Evolutionary conservation across 495 filamentous ascomycete species (phyloP).

Genomic region (Penicillium dipodomyicola): DNA sequence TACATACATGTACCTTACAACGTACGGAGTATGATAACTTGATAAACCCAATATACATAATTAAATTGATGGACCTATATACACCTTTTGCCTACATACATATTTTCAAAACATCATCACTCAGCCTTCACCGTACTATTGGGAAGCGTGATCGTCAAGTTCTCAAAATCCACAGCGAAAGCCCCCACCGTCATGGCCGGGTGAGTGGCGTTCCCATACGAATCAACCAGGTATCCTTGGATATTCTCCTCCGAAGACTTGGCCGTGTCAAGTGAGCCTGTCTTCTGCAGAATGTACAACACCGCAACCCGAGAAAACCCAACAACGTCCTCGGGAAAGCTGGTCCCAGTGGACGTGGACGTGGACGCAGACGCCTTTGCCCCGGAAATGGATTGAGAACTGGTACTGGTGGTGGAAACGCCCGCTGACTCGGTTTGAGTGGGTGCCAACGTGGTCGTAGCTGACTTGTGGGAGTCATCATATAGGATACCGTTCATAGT

Average conservation of each 20-base stretch:
- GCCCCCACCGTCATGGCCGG: constrained; percentile 25
- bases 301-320: constrained; percentile 50
- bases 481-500: constrained; percentile 48
- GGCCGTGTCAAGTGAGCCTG: constrained; percentile 38
- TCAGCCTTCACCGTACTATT: constrained; percentile 34
- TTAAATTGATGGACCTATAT: not conserved
- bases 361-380: constrained; percentile 16
- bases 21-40: not conserved
- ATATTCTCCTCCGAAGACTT: constrained; percentile 36
- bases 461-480: constrained; percentile 21
- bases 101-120: not conserved
- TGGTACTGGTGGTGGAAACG: constrained; percentile 12
- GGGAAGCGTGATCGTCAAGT: constrained; percentile 41
- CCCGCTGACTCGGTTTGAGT: constrained; percentile 10
- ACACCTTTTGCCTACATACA: not conserved
- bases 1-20: no score
- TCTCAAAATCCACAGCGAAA: constrained; percentile 43
- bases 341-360: constrained; percentile 11
- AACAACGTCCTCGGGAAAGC: constrained; percentile 28
- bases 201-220: constrained; percentile 24
- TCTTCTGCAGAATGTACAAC: constrained; percentile 51
- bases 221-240: constrained; percentile 33
- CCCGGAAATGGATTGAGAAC: not conserved
- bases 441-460: constrained; percentile 4
- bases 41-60: not conserved